phyloP scores from a whole-genome alignment of 1,284 basidiomycete genomes.

The Sporisorium scitamineum region DNA sequence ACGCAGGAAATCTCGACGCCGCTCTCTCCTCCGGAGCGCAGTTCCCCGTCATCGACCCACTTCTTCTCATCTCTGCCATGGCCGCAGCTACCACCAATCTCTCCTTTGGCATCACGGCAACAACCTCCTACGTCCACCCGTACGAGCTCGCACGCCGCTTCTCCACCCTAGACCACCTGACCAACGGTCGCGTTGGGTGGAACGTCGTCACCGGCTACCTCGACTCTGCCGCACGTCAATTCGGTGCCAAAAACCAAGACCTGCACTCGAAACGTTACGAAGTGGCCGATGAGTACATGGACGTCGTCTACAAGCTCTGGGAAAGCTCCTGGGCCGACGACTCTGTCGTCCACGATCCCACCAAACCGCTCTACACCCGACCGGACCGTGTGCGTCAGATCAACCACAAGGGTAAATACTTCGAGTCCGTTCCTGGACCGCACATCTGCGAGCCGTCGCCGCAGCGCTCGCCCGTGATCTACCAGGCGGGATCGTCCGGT shows the following conservation, averaged over 20 bases:
- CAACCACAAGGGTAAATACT: conserved; percentile 68
- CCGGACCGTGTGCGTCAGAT: conserved; percentile 66
- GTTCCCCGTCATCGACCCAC: conserved; percentile 64
- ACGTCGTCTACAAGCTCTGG: conserved; percentile 70
- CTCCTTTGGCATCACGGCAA: conserved; percentile 64
- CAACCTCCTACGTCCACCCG: conserved; percentile 66
- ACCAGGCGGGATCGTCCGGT: conserved; percentile 67
- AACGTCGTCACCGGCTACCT: conserved; percentile 70
- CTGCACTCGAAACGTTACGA: conserved; percentile 62
- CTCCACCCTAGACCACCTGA: conserved; percentile 69
- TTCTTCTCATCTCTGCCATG: conserved; percentile 61
- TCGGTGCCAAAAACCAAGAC: conserved; percentile 59
- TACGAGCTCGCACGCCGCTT: conserved; percentile 69
- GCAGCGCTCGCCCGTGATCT: conserved; percentile 68
- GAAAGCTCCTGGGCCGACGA: conserved; percentile 70
- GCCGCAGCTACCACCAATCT: conserved; percentile 57
- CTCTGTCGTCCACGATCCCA: conserved; percentile 57
- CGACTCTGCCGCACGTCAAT: conserved; percentile 67
- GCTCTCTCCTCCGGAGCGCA: conserved; percentile 61
- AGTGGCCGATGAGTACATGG: conserved; percentile 64
- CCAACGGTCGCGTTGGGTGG: conserved; percentile 69
- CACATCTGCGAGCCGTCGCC: conserved; percentile 68
- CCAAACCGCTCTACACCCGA: conserved; percentile 52
- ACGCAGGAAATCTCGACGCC: conserved; percentile 53
- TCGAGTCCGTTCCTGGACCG: conserved; percentile 63